phyloP scores from a whole-genome alignment of 768 basidiomycete species.

The Lentinula lateritia region DNA sequence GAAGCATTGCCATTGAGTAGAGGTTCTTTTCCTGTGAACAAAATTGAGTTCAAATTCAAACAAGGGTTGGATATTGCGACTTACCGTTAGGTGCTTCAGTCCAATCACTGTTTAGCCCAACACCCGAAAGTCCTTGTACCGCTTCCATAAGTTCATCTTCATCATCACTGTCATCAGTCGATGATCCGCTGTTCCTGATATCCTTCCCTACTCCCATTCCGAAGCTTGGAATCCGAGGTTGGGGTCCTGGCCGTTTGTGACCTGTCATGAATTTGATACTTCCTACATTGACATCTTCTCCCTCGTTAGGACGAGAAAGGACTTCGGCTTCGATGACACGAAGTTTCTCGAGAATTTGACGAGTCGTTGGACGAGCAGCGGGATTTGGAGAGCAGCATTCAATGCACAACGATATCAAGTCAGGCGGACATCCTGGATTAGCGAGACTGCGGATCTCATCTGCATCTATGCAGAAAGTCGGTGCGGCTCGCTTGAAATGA shows the following conservation, averaged over 20 bases:
- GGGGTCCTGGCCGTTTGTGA: conserved; percentile 49
- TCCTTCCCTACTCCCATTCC: conserved; percentile 65
- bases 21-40: conserved; percentile 43
- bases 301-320: conserved; percentile 55
- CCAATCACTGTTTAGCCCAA: conserved; percentile 45
- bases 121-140: conserved; percentile 44
- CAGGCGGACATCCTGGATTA: conserved; percentile 70
- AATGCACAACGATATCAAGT: conserved; percentile 71
- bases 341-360: conserved; percentile 74
- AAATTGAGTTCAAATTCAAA: conserved; percentile 10
- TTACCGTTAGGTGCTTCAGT: conserved; percentile 37
- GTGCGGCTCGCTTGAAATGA: conserved; percentile 72
- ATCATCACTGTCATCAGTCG: conserved; percentile 57
- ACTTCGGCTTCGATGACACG: conserved; percentile 82
- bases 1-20: conserved; percentile 25
- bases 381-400: conserved; percentile 72
- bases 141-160: conserved; percentile 69
- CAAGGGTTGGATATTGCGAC: conserved; percentile 7
- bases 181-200: conserved; percentile 36
- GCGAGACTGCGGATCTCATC: conserved; percentile 67
- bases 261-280: conserved; percentile 80
- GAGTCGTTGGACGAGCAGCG: conserved; percentile 63
- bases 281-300: conserved; percentile 73
- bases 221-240: conserved; percentile 84
- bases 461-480: conserved; percentile 71